A percentile compares a stretch with the other conserved stretches of the same genome.
phyloP scores from a whole-genome alignment of 78 protist genomes.

The Monocercomonoides exilis region DNA sequence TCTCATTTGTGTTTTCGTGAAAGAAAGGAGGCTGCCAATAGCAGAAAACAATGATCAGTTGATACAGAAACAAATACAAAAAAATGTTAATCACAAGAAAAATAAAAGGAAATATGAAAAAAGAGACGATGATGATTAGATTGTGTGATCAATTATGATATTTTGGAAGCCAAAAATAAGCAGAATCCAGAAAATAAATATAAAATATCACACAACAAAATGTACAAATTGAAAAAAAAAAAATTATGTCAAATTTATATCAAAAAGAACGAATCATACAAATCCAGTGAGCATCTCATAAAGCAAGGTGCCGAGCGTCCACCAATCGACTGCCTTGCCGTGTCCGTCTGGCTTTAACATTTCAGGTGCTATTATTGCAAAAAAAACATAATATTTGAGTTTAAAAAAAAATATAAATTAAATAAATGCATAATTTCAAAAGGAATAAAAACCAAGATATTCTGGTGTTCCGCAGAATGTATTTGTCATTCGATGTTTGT shows the following conservation, averaged over 20 bases:
- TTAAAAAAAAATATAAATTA: background rate
- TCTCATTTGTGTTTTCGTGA: background rate
- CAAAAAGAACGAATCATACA: too few relatives aligned
- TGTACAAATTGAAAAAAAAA: background rate
- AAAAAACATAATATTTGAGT: background rate
- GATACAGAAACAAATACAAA: too few relatives aligned
- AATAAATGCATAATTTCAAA: too few relatives aligned
- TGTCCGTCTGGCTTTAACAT: conserved; percentile 59
- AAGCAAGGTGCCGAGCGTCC: conserved; percentile 41
- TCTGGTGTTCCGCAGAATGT: conserved; percentile 98
- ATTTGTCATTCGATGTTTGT: conserved; percentile 29
- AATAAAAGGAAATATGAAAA: too few relatives aligned
- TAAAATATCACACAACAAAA: too few relatives aligned
- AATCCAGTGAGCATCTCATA: conserved; percentile 31
- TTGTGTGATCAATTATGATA: too few relatives aligned
- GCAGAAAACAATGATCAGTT: too few relatives aligned
- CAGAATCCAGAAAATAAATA: too few relatives aligned
- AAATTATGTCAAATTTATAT: too few relatives aligned
- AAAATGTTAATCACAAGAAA: too few relatives aligned
- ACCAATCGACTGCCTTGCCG: conserved; percentile 69
- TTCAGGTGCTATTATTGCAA: conserved; percentile 65
- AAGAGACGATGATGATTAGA: too few relatives aligned
- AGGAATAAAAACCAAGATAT: conserved; percentile 84
- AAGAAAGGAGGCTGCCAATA: background rate
- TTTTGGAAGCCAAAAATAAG: too few relatives aligned